Base-by-base conservation (phyloP, 805 yeast genomes). In the Zygotorulaspora chibaensis region DNA sequence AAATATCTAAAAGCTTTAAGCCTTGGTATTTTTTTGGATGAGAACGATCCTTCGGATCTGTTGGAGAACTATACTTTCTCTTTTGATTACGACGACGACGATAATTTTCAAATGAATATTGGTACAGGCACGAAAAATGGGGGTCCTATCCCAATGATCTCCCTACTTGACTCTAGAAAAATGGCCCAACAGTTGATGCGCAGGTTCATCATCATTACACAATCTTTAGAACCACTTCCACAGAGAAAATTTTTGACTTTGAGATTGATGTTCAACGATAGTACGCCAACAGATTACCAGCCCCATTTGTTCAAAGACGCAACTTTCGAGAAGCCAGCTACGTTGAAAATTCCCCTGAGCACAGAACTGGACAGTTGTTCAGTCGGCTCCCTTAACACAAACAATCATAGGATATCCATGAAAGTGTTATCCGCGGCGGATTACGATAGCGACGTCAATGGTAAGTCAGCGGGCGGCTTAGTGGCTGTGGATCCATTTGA, bases 31-130 rank as follows among this genome's bases (percentile, higher is more conserved):
- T 68, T 72, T 42, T 53, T 71, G 7, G 74, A 76, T 50, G 71
- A 70, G 29, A 50, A 54, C 2, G 58, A 67, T 3, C 81, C 81
- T 3, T 57, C 59, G 3, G 68, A 69, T 0, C 52, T 79, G 4
- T 58, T 64, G 34, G 87, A 81, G 56, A 71, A 74, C 13, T 81
- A 80, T 54, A 60, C 73, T 4, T 80, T 81, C 48, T 62, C 65
- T 10, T 64, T 81, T 29, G 67, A 67, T 28, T 79, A 80, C 53
- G 58, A 50, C n/a, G 56, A 56, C 1, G 53, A 57, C 11, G 56
- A 60, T 26, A 62, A 61, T 35, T 57, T 62, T 15, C 53, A 50
- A 5, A 51, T 67, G 40, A 63, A 56, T 37, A 38, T 54, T 15
- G 48, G 49, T 1, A 37, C 40, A 25, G 49, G 46, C 2, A 46